Evolutionary conservation across 1,284 basidiomycete species (phyloP), one percentile per base, ranked within the genome.

Genomic region (Leccinum pseudoinsigne): DNA sequence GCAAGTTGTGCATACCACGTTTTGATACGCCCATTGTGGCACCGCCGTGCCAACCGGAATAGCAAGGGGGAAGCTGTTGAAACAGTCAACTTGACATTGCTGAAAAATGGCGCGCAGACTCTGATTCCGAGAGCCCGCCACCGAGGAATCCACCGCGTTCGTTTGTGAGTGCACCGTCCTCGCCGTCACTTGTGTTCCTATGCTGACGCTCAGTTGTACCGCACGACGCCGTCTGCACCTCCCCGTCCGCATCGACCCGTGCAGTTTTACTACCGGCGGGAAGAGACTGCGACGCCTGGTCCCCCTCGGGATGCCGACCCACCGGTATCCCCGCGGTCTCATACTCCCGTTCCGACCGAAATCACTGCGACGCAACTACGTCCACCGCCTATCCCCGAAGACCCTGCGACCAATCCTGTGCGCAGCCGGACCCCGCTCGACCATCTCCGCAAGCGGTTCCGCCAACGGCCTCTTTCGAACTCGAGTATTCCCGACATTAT

Each of bases 401-500:
- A 65, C 38, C 21, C 28, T 2, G 55, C 31, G 14, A 57, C 64
- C 11, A 11, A 28, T 18, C 28, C 14, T 2, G 28, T 21, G n/a
- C 68, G 64, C 12, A 12, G n/a, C 14, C 63, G 66, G 3, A 60
- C 68, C 9, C 64, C 67, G 0, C 18, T 75, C 8, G 69, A 74
- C 1, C 60, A 72, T 50, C 58, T 75, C 36, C 72, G 72, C 26
- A 54, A 71, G 38, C 66, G 69, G 16, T 66, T 71, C 64, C 76
- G 76, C 3, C 64, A 68, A 21, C 76, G 73, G n/a, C 69, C 67
- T 3, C 60, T 64, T 14, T 78, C 78, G 2, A 61, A 59, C 0
- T 69, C 69, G 23, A 70, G 61, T 45, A 70, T 77, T 23, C 77
- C 76, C 12, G 63, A 75, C 51, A 77, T 79, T 57, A 56, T 71